Conservation (phyloP, 2,329 filamentous ascomycete species). For the Paecilomyces formosus region DNA sequence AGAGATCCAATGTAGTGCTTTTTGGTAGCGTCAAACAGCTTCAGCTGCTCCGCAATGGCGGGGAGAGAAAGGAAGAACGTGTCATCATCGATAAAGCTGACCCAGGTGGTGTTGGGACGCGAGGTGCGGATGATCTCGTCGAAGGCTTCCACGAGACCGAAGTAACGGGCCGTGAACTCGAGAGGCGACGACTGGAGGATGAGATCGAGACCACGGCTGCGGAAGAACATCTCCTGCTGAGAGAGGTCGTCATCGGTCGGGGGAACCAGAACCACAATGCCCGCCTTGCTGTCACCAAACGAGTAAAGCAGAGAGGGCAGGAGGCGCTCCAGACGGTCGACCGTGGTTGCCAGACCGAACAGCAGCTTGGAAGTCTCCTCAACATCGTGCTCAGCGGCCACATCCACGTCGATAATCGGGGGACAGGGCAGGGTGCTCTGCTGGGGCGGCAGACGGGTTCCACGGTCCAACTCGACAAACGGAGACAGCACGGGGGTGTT, state of each 20-base stretch:
- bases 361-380: constrained; percentile 35
- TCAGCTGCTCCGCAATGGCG: constrained; percentile 30
- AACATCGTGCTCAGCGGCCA: constrained; percentile 30
- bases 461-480: constrained; percentile 31
- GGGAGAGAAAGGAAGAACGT: constrained; percentile 36
- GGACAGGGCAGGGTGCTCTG: constrained; percentile 30
- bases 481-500: constrained; percentile 29
- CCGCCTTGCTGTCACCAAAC: constrained; percentile 34
- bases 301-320: constrained; percentile 36
- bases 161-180: constrained; percentile 37
- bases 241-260: constrained; percentile 32
- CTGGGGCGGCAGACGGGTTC: constrained; percentile 27
- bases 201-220: constrained; percentile 33
- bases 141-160: constrained; percentile 35
- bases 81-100: constrained; percentile 38
- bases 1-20: constrained; percentile 37
- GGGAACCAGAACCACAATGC: constrained; percentile 33
- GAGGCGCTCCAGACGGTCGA: constrained; percentile 34
- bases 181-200: constrained; percentile 32
- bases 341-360: constrained; percentile 35
- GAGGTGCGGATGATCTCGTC: constrained; percentile 28
- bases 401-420: constrained; percentile 31
- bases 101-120: constrained; percentile 34
- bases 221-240: constrained; percentile 34
- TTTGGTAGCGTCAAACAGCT: constrained; percentile 31